Evolutionary conservation across 176 grass and related monocot species (phyloP).

Genomic region (Thalia dealbata): DNA sequence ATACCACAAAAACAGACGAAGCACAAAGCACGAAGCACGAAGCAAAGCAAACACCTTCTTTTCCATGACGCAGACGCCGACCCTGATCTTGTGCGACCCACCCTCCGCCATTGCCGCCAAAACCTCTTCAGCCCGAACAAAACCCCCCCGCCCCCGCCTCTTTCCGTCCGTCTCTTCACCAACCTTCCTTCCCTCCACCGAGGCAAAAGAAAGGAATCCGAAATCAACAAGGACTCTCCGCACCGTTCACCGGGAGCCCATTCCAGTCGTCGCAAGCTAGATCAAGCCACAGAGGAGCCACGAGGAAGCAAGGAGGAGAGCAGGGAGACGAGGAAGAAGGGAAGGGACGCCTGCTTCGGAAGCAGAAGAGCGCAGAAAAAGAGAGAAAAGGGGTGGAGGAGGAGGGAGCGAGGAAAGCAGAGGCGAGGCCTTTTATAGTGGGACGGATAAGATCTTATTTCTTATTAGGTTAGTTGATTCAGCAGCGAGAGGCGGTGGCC

Average conservation of each 20-base stretch:
- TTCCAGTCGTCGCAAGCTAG: neutral
- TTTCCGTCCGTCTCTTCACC: neutral
- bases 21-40: no score
- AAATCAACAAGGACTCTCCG: neutral
- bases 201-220: neutral
- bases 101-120: slow-evolving; percentile 26
- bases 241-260: neutral
- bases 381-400: no score
- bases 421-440: no score
- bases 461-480: no score
- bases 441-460: no score
- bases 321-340: no score
- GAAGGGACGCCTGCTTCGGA: no score
- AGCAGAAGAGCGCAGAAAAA: no score
- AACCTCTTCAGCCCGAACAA: slow-evolving; percentile 19
- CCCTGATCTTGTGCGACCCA: slow-evolving; percentile 38
- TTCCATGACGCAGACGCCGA: slow-evolving; percentile 93
- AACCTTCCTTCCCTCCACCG: neutral
- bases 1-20: slow-evolving; percentile 12
- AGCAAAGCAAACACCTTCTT: no score
- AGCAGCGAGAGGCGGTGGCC: no score
- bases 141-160: neutral
- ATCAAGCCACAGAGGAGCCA: neutral
- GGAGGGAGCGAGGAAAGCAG: no score
- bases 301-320: neutral